Base-by-base conservation (phyloP, 257 asterid species). In the Fraxinus americana region DNA sequence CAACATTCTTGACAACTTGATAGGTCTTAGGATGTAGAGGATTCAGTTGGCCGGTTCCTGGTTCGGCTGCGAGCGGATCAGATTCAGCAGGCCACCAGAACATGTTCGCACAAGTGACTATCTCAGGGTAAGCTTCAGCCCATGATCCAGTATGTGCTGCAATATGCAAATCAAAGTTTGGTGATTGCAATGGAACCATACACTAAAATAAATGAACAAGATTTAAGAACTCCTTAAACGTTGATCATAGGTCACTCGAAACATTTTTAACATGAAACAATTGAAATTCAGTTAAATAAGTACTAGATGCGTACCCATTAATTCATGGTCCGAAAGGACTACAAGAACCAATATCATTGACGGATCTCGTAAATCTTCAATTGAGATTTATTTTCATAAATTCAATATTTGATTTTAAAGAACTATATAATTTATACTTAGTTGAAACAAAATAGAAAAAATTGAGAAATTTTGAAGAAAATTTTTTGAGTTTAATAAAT, bases 101-200 rank as follows among this genome's bases (percentile, higher is more conserved):
- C 82, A 79, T 83, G 87, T 93, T 83, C 30, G 94, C 92, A 67
- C 99, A 95, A 19, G 97, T 85, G 16, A 91, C 82, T 10, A 95
- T 93, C 43, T 92, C 97, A 2, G 98, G 97, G 86, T 90, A 82
- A 38, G 99, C 97, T 84, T 84, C 86, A n/a, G 82, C 97, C 99
- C 99, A 96, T 13, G 98, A 93, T 83, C 94, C 97, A 9, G 98
- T 87, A 81, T 93, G 99, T 25, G 92, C 98, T 96, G 95, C 90
- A 86, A 63, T 10, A 27, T 10, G 34, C 9, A 12, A 10, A 27
- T 27, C 8, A 48, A 16, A 48, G 8, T 48, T 14, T 48, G 17
- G 59, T 16, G 21, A 16, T 14, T 48, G n/a, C 59, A 48, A 48
- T 48, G 57, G 57, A 4, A 16, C 57, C 57, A 48, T 1, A 11